Conservation (phyloP, 2,329 filamentous ascomycete genomes). For the Cadophora sp. region DNA sequence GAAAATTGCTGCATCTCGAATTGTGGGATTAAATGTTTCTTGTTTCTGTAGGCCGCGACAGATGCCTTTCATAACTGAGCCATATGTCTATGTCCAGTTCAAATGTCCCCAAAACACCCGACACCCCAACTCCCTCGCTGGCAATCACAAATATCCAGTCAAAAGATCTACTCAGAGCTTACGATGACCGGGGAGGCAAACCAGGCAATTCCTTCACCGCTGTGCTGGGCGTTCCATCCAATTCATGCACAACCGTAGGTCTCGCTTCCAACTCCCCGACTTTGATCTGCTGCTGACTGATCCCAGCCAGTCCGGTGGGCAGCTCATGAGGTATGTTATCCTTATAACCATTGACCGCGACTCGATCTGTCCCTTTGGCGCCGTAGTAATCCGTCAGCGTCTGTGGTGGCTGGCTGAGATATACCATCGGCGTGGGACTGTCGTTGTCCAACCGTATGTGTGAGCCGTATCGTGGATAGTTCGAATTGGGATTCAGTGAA, state of each 20-base stretch:
- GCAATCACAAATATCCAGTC: not conserved
- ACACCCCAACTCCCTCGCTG: not conserved
- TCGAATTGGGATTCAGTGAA: not conserved
- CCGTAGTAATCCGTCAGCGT: slow-evolving; percentile 6
- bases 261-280: slow-evolving; percentile 10
- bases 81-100: not conserved
- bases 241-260: slow-evolving; percentile 16
- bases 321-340: not conserved
- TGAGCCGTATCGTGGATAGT: slow-evolving; percentile 20
- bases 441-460: slow-evolving; percentile 21
- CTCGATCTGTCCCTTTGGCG: slow-evolving; percentile 8
- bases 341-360: slow-evolving; percentile 11
- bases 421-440: slow-evolving; percentile 26
- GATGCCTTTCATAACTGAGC: too few species aligned
- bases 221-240: slow-evolving; percentile 12
- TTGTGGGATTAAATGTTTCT: too few species aligned
- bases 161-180: not conserved
- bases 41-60: too few species aligned
- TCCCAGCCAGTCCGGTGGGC: not conserved
- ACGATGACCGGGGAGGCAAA: slow-evolving; percentile 5
- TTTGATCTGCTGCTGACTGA: not conserved
- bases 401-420: slow-evolving; percentile 15
- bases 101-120: not conserved
- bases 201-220: slow-evolving; percentile 19
- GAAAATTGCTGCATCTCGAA: too few species aligned